A percentile compares a stretch with the other conserved stretches of the same genome.
phyloP scores from a whole-genome alignment of 2,329 filamentous ascomycete genomes.

The Aspergillus sp. region DNA sequence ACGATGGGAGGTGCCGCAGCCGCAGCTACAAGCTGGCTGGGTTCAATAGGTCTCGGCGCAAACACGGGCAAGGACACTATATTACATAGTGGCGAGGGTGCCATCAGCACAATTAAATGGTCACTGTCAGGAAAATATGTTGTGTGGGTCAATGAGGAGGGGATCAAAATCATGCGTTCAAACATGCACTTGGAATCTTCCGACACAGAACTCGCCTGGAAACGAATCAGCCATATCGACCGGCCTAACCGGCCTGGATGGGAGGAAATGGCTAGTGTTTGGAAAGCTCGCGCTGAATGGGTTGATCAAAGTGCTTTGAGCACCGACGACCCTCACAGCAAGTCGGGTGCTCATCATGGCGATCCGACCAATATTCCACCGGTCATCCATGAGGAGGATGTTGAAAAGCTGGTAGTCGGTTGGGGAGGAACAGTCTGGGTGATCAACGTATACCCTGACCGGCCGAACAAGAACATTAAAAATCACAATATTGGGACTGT shows the following conservation, averaged over 20 bases:
- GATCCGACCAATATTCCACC: constrained; percentile 37
- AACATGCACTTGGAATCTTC: constrained; percentile 74
- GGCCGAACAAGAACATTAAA: constrained; percentile 63
- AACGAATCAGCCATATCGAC: constrained; percentile 87
- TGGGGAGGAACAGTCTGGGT: constrained; percentile 98
- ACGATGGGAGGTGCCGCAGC: constrained; percentile 73
- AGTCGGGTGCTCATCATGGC: constrained; percentile 34
- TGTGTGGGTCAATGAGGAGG: constrained; percentile 93
- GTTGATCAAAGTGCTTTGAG: constrained; percentile 82
- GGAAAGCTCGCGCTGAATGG: constrained; percentile 92
- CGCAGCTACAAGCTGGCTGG: constrained; percentile 85
- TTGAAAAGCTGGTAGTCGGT: constrained; percentile 81
- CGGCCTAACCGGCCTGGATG: constrained; percentile 81
- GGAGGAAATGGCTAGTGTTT: constrained; percentile 95
- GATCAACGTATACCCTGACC: constrained; percentile 79
- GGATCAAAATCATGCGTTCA: constrained; percentile 96
- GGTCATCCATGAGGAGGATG: constrained; percentile 40
- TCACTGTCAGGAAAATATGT: constrained; percentile 89
- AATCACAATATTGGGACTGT: constrained; percentile 74
- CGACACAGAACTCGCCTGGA: constrained; percentile 85
- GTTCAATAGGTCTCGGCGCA: constrained; percentile 75
- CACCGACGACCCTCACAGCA: constrained; percentile 54
- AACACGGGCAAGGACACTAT: constrained; percentile 81
- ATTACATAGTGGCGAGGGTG: constrained; percentile 86
- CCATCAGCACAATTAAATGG: constrained; percentile 91